Evolutionary conservation across 1,139 yeast genomes (phyloP).

Genomic region (Candida frijolesensis): DNA sequence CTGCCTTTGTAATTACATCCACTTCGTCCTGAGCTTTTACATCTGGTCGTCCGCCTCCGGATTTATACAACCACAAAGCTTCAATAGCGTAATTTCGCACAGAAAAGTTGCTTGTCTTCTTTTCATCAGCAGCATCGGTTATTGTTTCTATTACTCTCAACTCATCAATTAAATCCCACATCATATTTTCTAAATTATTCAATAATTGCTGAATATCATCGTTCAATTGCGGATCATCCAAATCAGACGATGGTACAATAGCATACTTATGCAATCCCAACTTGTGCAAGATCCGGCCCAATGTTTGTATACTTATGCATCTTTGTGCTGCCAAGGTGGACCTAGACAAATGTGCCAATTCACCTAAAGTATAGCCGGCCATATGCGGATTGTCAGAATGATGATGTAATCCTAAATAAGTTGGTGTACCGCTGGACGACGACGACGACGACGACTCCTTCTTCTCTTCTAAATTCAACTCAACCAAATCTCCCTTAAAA

Average conservation of each 20-base stretch:
- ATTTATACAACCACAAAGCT: slow-evolving; percentile 91
- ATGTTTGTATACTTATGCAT: slow-evolving; percentile 78
- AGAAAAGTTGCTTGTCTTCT: slow-evolving; percentile 64
- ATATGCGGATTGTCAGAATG: slow-evolving; percentile 86
- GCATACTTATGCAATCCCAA: slow-evolving; percentile 66
- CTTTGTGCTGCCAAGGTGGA: slow-evolving; percentile 86
- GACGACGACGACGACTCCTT: slow-evolving; percentile 35
- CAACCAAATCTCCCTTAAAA: slow-evolving; percentile 76
- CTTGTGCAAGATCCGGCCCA: slow-evolving; percentile 85
- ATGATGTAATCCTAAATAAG: slow-evolving; percentile 81
- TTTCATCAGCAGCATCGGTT: slow-evolving; percentile 74
- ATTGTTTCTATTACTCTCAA: slow-evolving; percentile 71
- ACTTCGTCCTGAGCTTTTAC: slow-evolving; percentile 13
- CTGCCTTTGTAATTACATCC: slow-evolving; percentile 15
- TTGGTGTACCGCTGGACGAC: slow-evolving; percentile 40
- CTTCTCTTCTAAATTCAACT: slow-evolving; percentile 21
- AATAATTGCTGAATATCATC: slow-evolving; percentile 40
- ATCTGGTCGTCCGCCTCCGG: slow-evolving; percentile 62
- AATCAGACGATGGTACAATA: slow-evolving; percentile 43
- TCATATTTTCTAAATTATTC: slow-evolving; percentile 57
- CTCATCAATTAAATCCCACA: slow-evolving; percentile 75
- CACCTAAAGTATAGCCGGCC: slow-evolving; percentile 90
- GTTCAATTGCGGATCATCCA: slow-evolving; percentile 40
- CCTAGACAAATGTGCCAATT: slow-evolving; percentile 76
- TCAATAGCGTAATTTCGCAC: slow-evolving; percentile 87